Evolutionary conservation across 495 filamentous ascomycete species (phyloP), one percentile per base, ranked within the genome.

Genomic region (Darksidea phi): DNA sequence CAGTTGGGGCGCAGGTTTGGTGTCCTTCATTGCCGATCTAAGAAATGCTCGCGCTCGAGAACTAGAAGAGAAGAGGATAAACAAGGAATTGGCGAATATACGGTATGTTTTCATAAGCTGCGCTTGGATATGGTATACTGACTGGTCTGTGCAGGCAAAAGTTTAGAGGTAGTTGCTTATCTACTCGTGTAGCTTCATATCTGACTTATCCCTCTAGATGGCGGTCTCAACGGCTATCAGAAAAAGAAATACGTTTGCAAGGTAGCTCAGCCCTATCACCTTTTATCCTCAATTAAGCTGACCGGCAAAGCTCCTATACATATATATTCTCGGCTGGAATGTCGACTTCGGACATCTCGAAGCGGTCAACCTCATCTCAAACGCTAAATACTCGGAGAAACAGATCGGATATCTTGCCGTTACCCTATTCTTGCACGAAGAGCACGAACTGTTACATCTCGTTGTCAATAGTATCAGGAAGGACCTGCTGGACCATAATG

Each of bases 191-290:
- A 59, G 54, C 48, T 32, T 48, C 50, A 43, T 11, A 25, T 59
- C 61, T 73, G 67, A 73, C 67, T 20, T 66, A 54, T 21, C 55
- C 42, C 52, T 67, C 45, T 43, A 86, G 88, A 92, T 73, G 92
- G 91, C 38, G 88, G 80, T 72, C 77, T 97, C 25, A 95, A 87
- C 74, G 95, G 95, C 50, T 99, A 99, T 69, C 89, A 96, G 75
- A 96, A 95, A 82, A 99, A 99, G 82, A 99, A 99, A 88, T 99
- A 99, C 71, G 95, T 99, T 46, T 99, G 95, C 88, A 98, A 98
- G 81, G 85, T 87, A 77, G 47, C 54, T 8, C 23, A 12, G 43
- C 13, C 21, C 23, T 18, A 34, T 20, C 10, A 8, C 17, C 8
- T 17, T 25, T 26, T 17, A 20, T 21, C 15, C 36, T 28, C 46